Evolutionary conservation across 768 basidiomycete genomes (phyloP), one percentile per base, ranked within the genome.

Genomic region (Porphyrellus cyaneotinctus): DNA sequence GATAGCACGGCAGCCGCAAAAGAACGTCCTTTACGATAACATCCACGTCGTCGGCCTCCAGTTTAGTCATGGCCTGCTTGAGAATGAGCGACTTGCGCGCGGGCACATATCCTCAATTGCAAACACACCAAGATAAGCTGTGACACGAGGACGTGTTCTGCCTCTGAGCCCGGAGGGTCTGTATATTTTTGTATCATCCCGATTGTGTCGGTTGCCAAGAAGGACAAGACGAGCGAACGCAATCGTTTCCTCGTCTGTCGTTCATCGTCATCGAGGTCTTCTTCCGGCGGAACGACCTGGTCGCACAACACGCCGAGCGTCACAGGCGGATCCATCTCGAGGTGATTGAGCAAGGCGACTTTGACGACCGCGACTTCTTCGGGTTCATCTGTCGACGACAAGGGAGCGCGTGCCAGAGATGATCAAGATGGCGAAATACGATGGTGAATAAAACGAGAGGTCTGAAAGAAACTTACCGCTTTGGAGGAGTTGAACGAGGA

Each of bases 401-500:
- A 49, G 37, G 51, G 36, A 46, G 15, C 5, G 48, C 26, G 36
- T 22, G 43, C 61, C 64, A 48, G 58, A 39, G 36, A 33, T 61
- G 51, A 58, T 56, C 56, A 61, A 66, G 56, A 61, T 20, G 38
- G 47, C 33, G 50, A 54, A 48, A 61, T 10, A 38, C 9, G 23
- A 44, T 30, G 39, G 47, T 51, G 38, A 42, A 26, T 44, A 36
- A 53, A 35, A 43, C 5, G 3, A 12, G 26, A 26, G 18, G 22
- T 23, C 31, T 20, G 20, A 17, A 41, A 36, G 7, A 43, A 28
- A 74, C 84, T 66, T 63, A 87, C 86, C 86, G 58, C 83, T 85
- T 64, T 88, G 87, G 10, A 88, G 74, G 15, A 88, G 69, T 56
- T 88, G 87, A n/a, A 88, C 74, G 18, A 88, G 72, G 3, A 88